These are phyloP conservation scores for Leishmania arabica DNA, from an alignment of 208 protist species.

Conservation along the genomic window DNA sequence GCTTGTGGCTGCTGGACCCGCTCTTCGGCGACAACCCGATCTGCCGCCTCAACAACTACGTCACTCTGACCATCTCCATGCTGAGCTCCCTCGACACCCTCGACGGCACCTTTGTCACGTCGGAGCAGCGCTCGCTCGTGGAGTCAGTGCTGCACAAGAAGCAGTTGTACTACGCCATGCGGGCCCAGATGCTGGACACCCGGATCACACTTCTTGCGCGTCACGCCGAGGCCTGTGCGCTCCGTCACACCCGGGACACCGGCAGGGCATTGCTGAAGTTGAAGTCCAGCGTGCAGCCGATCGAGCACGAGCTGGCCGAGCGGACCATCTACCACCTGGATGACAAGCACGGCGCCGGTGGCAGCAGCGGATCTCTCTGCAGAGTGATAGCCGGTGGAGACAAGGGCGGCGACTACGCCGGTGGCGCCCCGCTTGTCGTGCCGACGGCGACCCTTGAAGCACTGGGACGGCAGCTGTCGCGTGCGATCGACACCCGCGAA, in stretches of 20 bases:
- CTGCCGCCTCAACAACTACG: slow-evolving; percentile 94
- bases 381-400: neutral
- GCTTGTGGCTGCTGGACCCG: slow-evolving; percentile 84
- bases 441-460: slow-evolving; percentile 30
- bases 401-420: no score
- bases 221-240: slow-evolving; percentile 25
- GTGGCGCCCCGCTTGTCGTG: neutral
- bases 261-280: slow-evolving; percentile 31
- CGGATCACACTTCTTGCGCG: slow-evolving; percentile 69
- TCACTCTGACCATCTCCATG: slow-evolving; percentile 88
- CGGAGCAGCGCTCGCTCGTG: slow-evolving; percentile 81
- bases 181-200: slow-evolving; percentile 88
- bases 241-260: slow-evolving; percentile 22
- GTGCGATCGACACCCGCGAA: slow-evolving; percentile 69
- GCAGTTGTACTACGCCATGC: slow-evolving; percentile 95
- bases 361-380: slow-evolving; percentile 7
- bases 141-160: slow-evolving; percentile 93
- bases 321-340: slow-evolving; percentile 29
- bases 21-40: slow-evolving; percentile 94
- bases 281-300: slow-evolving; percentile 32
- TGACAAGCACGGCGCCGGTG: neutral
- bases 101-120: slow-evolving; percentile 75
- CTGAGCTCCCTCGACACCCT: slow-evolving; percentile 69
- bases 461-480: slow-evolving; percentile 31
- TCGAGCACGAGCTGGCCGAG: slow-evolving; percentile 41